Percentiles rank a stretch among this genome's conserved stretches.
phyloP scores from a whole-genome alignment of 2,329 filamentous ascomycete genomes.

The Verticillium klebahnii region DNA sequence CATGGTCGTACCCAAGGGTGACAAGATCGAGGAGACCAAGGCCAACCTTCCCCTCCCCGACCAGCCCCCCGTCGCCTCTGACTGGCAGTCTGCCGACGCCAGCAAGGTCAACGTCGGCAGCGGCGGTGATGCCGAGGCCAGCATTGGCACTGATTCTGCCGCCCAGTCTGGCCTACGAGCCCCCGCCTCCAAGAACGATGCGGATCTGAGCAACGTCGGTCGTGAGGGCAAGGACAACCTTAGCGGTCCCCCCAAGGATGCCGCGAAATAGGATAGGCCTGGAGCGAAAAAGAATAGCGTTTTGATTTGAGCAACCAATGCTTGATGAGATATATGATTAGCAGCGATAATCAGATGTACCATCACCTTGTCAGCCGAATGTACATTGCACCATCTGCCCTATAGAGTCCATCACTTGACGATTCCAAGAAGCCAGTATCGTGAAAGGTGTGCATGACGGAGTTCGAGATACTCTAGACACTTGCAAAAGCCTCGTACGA shows the following conservation, averaged over 20 bases:
- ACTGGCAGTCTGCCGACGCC: slow-evolving; percentile 71
- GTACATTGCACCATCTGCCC: too few species aligned
- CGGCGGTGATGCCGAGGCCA: slow-evolving; percentile 44
- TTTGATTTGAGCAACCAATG: not conserved
- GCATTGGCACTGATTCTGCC: slow-evolving; percentile 45
- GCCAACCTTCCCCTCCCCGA: slow-evolving; percentile 76
- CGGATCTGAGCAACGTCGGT: slow-evolving; percentile 56
- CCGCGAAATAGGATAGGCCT: slow-evolving; percentile 24
- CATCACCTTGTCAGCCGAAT: not conserved
- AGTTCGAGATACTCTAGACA: too few species aligned
- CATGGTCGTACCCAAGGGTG: slow-evolving; percentile 50
- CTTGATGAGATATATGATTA: not conserved
- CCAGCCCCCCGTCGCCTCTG: slow-evolving; percentile 68
- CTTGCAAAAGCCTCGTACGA: too few species aligned
- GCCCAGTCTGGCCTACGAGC: slow-evolving; percentile 50
- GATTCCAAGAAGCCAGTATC: too few species aligned
- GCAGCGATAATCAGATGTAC: not conserved
- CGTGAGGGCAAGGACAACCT: slow-evolving; percentile 59
- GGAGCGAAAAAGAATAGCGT: not conserved
- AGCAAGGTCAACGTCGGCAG: slow-evolving; percentile 67
- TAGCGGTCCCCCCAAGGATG: slow-evolving; percentile 54
- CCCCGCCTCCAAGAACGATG: slow-evolving; percentile 50
- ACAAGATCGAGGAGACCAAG: slow-evolving; percentile 63
- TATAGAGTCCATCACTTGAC: too few species aligned
- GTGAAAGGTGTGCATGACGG: too few species aligned